These are phyloP conservation scores for Xylaria sp. DNA, from an alignment of 2,329 filamentous ascomycete genomes.

Conservation along the genomic window DNA sequence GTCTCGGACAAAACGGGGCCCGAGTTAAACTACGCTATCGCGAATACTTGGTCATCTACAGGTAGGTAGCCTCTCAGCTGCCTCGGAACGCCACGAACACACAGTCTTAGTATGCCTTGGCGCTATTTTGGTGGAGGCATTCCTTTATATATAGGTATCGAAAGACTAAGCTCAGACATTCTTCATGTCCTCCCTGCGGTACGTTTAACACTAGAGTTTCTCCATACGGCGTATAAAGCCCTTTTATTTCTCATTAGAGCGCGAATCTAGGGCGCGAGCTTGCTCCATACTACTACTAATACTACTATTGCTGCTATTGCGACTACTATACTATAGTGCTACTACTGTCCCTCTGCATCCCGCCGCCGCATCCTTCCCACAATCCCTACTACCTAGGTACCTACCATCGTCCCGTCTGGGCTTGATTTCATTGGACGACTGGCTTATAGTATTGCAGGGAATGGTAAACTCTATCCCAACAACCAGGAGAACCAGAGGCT, in stretches of 20 bases:
- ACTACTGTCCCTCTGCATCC: not conserved
- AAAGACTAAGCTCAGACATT: not conserved
- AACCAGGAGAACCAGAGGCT: not conserved
- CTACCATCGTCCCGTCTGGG: no score
- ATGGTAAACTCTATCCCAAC: constrained; percentile 18
- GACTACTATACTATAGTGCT: no score
- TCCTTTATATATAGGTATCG: not conserved
- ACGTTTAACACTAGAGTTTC: no score
- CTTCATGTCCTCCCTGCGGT: not conserved
- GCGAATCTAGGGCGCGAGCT: no score
- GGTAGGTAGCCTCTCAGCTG: constrained; percentile 3
- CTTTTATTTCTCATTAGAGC: no score
- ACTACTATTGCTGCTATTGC: no score
- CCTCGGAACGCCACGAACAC: not conserved
- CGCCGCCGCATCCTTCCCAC: not conserved
- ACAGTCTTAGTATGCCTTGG: constrained; percentile 1
- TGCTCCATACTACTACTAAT: no score
- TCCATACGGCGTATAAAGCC: constrained; percentile 24
- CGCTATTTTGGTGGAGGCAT: not conserved
- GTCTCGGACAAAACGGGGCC: no score
- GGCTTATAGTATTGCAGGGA: no score
- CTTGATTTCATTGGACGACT: constrained; percentile 13
- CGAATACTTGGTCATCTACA: no score
- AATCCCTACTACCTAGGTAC: not conserved
- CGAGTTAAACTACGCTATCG: no score